Base-by-base conservation (phyloP, 1,284 basidiomycete species). In the Spongiforma sp. region DNA sequence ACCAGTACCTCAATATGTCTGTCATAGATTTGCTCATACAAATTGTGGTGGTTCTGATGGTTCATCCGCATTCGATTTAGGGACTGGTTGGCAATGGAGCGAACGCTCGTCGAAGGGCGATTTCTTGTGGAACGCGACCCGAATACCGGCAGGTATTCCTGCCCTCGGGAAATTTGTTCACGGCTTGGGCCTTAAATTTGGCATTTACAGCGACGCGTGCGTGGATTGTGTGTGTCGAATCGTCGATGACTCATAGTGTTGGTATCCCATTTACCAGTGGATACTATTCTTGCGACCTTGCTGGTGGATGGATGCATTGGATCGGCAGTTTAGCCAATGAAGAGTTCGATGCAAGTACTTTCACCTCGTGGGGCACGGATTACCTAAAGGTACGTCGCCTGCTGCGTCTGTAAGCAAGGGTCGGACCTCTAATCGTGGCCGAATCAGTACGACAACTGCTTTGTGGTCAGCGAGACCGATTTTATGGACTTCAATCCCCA, bases 391-490 rank as follows among this genome's bases (percentile, higher is more conserved):
- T 66, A 21, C 17, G 39, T 54, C 28, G 32, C 52, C 5, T 39
- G 28, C 7, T 32, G 28, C 28, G 28, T 32, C 30, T n/a, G n/a
- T n/a, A n/a, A n/a, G n/a, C n/a, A n/a, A n/a, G n/a, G n/a, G n/a
- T n/a, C n/a, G n/a, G n/a, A n/a, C n/a, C n/a, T n/a, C n/a, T n/a
- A n/a, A n/a, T n/a, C n/a, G n/a, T n/a, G n/a, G n/a, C n/a, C n/a
- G n/a, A n/a, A n/a, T 33, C 53, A 67, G 66, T 67, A 67, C 30
- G 66, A 67, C 48, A 67, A 60, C 26, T 67, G 66, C 36, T 67
- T 32, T 55, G 60, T 36, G 21, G 60, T 59, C 24, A 65, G 57
- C 57, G 33, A 26, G 2, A 30, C 30, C 4, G 48, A 65, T 24
- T 67, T 64, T 41, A 21, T 50, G 7, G 36, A 65, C 12, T 1